Evolutionary conservation across 148 eudicot genomes (phyloP).

Genomic region (Selenicereus undatus): DNA sequence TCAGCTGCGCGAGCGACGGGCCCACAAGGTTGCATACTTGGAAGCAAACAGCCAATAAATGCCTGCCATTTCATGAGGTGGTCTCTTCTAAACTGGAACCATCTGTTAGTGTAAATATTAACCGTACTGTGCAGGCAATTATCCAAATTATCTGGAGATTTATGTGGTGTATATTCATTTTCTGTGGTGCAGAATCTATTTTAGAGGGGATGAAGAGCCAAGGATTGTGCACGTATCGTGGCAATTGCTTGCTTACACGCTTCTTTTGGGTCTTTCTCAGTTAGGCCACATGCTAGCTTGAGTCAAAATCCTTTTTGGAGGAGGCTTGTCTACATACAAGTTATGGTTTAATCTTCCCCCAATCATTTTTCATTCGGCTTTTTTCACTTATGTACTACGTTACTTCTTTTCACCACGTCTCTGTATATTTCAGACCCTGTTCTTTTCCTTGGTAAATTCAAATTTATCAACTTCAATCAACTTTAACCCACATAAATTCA

Average conservation of each 20-base stretch:
- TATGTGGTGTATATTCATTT: constrained; percentile 25
- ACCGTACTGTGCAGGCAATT: neutral
- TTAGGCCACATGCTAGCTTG: constrained; percentile 24
- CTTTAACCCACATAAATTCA: too few relatives aligned
- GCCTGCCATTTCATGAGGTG: constrained; percentile 15
- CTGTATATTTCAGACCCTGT: too few relatives aligned
- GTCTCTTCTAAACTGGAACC: constrained; percentile 17
- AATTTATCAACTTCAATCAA: too few relatives aligned
- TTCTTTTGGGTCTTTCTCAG: constrained; percentile 30
- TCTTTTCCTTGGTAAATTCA: too few relatives aligned
- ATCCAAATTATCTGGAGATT: constrained; percentile 18
- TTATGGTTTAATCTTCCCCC: neutral
- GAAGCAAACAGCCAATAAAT: constrained; percentile 15
- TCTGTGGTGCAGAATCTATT: constrained; percentile 24
- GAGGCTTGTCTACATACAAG: neutral
- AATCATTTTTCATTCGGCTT: neutral
- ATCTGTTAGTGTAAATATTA: neutral
- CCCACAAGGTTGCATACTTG: constrained; percentile 19
- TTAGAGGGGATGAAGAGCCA: neutral
- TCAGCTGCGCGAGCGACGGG: neutral
- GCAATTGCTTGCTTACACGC: constrained; percentile 41
- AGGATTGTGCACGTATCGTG: constrained; percentile 40
- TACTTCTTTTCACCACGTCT: too few relatives aligned
- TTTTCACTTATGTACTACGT: neutral
- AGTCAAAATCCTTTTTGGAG: neutral